Base-by-base conservation (phyloP, 148 eudicot genomes). In the Suaeda aralocaspica region DNA sequence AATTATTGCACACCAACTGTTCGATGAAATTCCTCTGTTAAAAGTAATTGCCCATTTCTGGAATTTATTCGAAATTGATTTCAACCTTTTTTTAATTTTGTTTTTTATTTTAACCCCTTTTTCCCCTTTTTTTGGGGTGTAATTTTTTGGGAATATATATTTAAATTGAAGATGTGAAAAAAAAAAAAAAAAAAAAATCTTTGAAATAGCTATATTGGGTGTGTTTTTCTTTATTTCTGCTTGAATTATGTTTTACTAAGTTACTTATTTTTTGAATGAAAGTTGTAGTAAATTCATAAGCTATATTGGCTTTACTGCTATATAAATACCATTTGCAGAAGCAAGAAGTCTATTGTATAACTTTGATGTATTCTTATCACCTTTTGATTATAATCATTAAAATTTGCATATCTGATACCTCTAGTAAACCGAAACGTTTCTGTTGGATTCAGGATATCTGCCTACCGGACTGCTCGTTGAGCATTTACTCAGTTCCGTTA, bases 1-100 rank as follows among this genome's bases (percentile, higher is more conserved):
- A 13, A 8, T 39, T 18, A 16, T 57, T 70, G 66, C 44, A 2
- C 58, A 70, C 66, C 66, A 70, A 9, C 42, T 71, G 74, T 61
- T 71, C 67, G 66, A 71, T 60, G 67, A 71, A 71, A 72, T 72
- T 72, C 69, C 51, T 51, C 30, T 63, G 24, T 67, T 16, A 24
- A 9, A 46, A n/a, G 22, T 36, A 24, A 13, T 9, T 70, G 56
- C 56, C 66, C 57, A 44, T 62, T 72, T 50, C 16, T 72, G 41
- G 75, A 63, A 63, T 50, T 4, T 14, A 26, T 72, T 72, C 59
- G 41, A 72, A 33, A 2, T 59, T 71, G 11, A 13, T 19, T 59
- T 59, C 42, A 24, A 12, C 45, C 33, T 30, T 11, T 56, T 56
- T 45, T 11, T 8, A 5, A 1, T 45, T 45, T 45, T 11, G 9